Evolutionary conservation across 2,329 filamentous ascomycete species (phyloP), one percentile per base, ranked within the genome.

Genomic region (Fonsecaea pedrosoi): DNA sequence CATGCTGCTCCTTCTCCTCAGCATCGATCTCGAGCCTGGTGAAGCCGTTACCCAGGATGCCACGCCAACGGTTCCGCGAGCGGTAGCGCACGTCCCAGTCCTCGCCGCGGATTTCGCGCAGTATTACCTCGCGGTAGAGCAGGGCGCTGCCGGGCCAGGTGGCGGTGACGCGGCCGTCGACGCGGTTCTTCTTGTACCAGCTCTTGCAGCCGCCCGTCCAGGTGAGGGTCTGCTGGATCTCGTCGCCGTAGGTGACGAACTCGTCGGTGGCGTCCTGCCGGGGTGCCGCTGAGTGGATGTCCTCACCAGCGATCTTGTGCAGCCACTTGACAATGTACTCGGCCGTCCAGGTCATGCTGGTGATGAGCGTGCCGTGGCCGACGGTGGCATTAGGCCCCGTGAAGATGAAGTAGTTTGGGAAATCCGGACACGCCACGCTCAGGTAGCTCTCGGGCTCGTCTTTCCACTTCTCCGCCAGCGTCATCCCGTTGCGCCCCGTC

Each of bases 11-110:
- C 37, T 59, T 60, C 42, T 62, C 55, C 54, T 69, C 63, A 1
- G 57, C 55, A 18, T 63, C 63, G 60, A 66, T 75, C 69, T 82
- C 80, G 71, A 81, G 60, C 56, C 77, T 79, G 3, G 77, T 75
- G 70, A 80, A 81, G 32, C 75, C 63, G 69, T 81, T 81, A 72
- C 69, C 71, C 40, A 69, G 40, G 61, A 80, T 76, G 38, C 77
- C 78, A 6, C 54, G 21, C 57, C 60, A 70, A 2, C 66, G 66
- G 34, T 70, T 70, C 57, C 18, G 13, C 25, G 57, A 58, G 8
- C 48, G 30, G 34, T 69, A 70, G 34, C 61, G 35, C 25, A 70
- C 58, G 9, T 70, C 69, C n/a, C 59, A 70, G 38, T 70, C 69
- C 62, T 70, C 69, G 75, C 75, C 78, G 4, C 77, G 73, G 6